Conservation (phyloP, 2,329 filamentous ascomycete genomes). For the Talaromyces sp. region DNA sequence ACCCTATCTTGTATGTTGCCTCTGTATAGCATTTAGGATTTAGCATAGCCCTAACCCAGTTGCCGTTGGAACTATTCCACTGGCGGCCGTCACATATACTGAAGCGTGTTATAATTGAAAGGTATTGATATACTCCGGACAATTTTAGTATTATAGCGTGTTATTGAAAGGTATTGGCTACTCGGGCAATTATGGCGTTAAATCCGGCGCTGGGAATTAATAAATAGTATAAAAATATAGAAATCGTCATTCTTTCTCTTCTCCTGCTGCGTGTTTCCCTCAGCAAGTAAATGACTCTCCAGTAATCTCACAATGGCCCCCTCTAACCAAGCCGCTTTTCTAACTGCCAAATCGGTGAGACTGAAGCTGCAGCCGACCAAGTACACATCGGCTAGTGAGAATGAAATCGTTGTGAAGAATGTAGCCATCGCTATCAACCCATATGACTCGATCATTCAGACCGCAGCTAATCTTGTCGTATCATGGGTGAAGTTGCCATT, state of each 20-base stretch:
- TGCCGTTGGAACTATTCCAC: too few species aligned
- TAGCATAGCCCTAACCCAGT: too few species aligned
- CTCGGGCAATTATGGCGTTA: background rate
- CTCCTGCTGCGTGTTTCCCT: background rate
- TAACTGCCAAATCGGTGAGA: background rate
- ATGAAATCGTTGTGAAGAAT: conserved; percentile 22
- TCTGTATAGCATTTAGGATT: too few species aligned
- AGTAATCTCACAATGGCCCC: background rate
- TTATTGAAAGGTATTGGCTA: background rate
- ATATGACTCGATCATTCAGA: conserved; percentile 33
- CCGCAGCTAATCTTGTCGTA: conserved; percentile 5
- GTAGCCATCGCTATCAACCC: conserved; percentile 25
- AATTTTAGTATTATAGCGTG: too few species aligned
- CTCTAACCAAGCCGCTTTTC: background rate
- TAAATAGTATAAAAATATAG: background rate
- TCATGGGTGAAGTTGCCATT: conserved; percentile 23
- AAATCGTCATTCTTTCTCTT: background rate
- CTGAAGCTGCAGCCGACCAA: background rate
- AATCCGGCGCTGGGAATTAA: background rate
- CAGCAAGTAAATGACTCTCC: background rate
- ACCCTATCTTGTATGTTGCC: too few species aligned
- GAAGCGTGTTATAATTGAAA: too few species aligned
- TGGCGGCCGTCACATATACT: background rate
- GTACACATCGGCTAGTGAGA: background rate
- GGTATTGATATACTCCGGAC: too few species aligned